Conservation (phyloP, 441 rosid genomes). For the Flueggea neowawraea region DNA sequence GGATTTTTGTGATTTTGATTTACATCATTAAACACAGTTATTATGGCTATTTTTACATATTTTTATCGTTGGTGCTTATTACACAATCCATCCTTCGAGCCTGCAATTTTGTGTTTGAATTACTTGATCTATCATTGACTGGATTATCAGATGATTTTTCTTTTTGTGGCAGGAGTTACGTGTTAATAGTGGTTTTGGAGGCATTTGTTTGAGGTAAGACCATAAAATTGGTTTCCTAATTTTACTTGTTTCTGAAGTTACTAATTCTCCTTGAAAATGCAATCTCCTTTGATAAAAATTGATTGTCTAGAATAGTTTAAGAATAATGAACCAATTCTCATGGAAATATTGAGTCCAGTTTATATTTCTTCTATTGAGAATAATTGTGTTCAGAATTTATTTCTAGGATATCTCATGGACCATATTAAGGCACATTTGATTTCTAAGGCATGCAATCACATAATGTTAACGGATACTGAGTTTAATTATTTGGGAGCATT, state of each 20-base stretch:
- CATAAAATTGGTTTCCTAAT: neutral
- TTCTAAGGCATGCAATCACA: neutral
- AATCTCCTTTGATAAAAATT: too few species aligned
- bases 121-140: too few species aligned
- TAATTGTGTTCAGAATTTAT: neutral
- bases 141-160: slow-evolving; percentile 11
- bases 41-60: neutral
- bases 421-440: neutral
- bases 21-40: too few species aligned
- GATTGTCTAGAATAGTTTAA: too few species aligned
- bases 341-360: too few species aligned
- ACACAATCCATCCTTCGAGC: neutral
- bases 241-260: neutral
- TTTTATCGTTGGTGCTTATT: neutral
- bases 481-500: neutral
- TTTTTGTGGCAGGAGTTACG: slow-evolving; percentile 71
- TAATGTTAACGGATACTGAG: neutral
- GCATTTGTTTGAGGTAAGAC: slow-evolving; percentile 79
- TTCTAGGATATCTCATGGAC: neutral
- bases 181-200: slow-evolving; percentile 79
- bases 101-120: too few species aligned
- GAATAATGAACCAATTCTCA: too few species aligned
- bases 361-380: neutral
- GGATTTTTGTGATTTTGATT: too few species aligned
- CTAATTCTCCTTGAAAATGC: neutral